phyloP scores from a whole-genome alignment of 2,329 filamentous ascomycete species.

The Calonectria hawksworthii region DNA sequence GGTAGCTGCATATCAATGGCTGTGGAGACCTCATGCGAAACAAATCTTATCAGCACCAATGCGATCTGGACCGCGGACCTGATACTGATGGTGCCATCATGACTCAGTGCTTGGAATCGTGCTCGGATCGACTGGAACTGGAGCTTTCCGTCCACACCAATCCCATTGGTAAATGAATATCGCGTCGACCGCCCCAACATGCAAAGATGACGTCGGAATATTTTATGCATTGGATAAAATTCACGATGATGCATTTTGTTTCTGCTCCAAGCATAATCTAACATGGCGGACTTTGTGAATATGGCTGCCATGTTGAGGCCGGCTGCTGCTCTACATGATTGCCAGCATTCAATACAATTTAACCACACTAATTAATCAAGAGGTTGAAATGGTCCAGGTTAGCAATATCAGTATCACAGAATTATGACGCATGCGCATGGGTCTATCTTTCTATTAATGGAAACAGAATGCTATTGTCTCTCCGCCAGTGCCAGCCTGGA shows the following conservation, averaged over 20 bases:
- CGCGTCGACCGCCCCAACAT: background rate
- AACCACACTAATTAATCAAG: background rate
- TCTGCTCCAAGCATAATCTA: background rate
- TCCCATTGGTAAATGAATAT: background rate
- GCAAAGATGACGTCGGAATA: background rate
- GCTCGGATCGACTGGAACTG: background rate
- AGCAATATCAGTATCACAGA: background rate
- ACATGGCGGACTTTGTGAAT: background rate
- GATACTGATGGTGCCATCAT: background rate
- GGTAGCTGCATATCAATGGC: background rate
- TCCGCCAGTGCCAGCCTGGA: slow-evolving; percentile 5
- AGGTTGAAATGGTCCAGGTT: background rate
- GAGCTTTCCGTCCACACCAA: background rate
- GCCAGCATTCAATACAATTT: too few relatives aligned
- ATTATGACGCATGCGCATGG: too few relatives aligned
- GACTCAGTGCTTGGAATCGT: background rate
- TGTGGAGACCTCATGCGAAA: slow-evolving; percentile 5
- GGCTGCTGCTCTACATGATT: too few relatives aligned
- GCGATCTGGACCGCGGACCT: background rate
- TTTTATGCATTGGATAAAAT: background rate
- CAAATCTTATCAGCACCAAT: slow-evolving; percentile 1
- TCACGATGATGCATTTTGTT: background rate
- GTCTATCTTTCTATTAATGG: background rate
- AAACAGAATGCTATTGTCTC: background rate
- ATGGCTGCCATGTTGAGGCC: background rate